Percentiles rank a stretch among this genome's conserved stretches.
Conservation (phyloP, 2,329 filamentous ascomycete genomes). For the Fusarium haematococcum region DNA sequence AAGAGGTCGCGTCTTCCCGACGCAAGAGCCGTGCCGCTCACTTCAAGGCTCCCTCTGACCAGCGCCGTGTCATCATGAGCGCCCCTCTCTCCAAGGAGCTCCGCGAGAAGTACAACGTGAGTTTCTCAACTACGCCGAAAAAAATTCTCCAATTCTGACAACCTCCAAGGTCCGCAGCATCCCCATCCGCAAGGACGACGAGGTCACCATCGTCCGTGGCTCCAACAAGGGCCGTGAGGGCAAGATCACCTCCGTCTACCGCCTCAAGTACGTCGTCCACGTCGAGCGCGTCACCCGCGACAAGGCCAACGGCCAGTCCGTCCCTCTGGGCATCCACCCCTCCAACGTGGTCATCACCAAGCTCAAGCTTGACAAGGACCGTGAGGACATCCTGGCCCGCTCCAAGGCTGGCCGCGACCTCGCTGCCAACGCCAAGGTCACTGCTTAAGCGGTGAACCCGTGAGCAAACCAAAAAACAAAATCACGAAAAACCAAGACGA, state of each 20-base stretch:
- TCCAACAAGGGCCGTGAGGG: constrained; percentile 98
- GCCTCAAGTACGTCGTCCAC: constrained; percentile 97
- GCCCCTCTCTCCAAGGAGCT: constrained; percentile 96
- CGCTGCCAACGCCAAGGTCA: constrained; percentile 77
- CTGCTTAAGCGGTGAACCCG: constrained; percentile 57
- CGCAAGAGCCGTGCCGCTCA: constrained; percentile 99
- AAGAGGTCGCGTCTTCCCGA: constrained; percentile 80
- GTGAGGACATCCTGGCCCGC: constrained; percentile 88
- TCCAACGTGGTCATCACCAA: constrained; percentile 99
- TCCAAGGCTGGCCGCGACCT: constrained; percentile 84
- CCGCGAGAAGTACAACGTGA: constrained; percentile 98
- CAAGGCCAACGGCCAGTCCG: constrained; percentile 96
- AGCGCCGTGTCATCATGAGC: constrained; percentile 97
- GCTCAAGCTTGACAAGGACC: constrained; percentile 98
- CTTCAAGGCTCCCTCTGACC: constrained; percentile 94
- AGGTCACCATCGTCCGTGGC: constrained; percentile 92
- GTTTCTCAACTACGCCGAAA: constrained; percentile 43
- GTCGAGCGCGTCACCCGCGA: constrained; percentile 96
- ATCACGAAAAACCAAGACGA: constrained; percentile 27
- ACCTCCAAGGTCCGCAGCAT: constrained; percentile 80
- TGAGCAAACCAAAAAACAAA: constrained; percentile 40
- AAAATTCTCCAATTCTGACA: constrained; percentile 4
- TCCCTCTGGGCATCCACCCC: constrained; percentile 93
- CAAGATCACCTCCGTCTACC: constrained; percentile 98
- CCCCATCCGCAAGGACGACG: constrained; percentile 97